Evolutionary conservation across 768 basidiomycete genomes (phyloP).

Genomic region (Coprinellus micaceus): DNA sequence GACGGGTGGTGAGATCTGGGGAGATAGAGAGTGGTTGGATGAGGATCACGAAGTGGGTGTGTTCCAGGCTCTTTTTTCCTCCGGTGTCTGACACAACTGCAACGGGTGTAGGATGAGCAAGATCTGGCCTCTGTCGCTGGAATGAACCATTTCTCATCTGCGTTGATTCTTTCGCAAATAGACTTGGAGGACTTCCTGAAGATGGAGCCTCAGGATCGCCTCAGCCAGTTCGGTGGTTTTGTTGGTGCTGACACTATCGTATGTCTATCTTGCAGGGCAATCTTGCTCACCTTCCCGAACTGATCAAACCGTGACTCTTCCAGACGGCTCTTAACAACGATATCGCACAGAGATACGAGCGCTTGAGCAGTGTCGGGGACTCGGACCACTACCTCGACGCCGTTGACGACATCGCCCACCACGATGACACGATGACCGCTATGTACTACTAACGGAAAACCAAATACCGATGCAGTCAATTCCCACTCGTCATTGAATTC

Average conservation of each 20-base stretch:
- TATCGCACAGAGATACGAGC: neutral
- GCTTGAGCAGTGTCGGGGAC: too few relatives aligned
- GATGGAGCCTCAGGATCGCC: slow-evolving; percentile 43
- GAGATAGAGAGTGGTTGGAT: slow-evolving; percentile 58
- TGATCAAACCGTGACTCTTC: neutral
- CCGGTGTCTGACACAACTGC: neutral
- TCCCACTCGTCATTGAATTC: too few relatives aligned
- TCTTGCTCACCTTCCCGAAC: neutral
- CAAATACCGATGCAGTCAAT: too few relatives aligned
- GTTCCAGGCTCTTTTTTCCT: slow-evolving; percentile 4
- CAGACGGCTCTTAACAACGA: neutral
- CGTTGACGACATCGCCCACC: neutral
- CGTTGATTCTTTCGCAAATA: slow-evolving; percentile 55
- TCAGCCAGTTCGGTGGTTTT: slow-evolving; percentile 40
- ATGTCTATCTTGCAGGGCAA: slow-evolving; percentile 21
- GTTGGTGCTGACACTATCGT: slow-evolving; percentile 55
- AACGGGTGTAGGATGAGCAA: slow-evolving; percentile 50
- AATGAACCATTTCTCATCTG: slow-evolving; percentile 70
- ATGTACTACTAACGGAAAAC: neutral
- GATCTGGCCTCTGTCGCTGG: slow-evolving; percentile 52
- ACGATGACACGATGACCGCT: neutral
- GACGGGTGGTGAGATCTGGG: slow-evolving; percentile 51
- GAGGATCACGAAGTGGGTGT: slow-evolving; percentile 50
- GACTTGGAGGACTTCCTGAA: slow-evolving; percentile 55
- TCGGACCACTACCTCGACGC: too few relatives aligned